Conservation (phyloP, 2,329 filamentous ascomycete genomes). For the Diaporthe sp. region DNA sequence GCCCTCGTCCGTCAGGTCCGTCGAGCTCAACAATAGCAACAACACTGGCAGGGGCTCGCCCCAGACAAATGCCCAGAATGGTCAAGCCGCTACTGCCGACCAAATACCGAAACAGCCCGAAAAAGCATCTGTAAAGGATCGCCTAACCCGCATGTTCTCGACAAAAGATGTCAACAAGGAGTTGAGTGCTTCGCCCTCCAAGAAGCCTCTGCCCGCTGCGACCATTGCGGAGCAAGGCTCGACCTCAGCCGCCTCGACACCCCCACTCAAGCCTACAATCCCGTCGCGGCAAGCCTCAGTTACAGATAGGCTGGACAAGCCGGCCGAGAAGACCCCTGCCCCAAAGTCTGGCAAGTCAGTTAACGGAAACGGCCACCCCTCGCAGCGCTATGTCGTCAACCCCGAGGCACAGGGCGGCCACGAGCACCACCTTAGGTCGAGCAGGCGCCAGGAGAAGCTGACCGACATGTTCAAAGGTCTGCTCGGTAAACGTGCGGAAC, state of each 20-base stretch:
- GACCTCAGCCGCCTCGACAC: constrained; percentile 46
- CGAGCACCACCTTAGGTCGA: constrained; percentile 89
- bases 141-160: constrained; percentile 75
- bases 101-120: constrained; percentile 57
- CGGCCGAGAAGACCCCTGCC: constrained; percentile 48
- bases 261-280: constrained; percentile 42
- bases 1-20: constrained; percentile 62
- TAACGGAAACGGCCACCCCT: constrained; percentile 47
- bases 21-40: constrained; percentile 56
- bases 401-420: constrained; percentile 76
- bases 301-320: constrained; percentile 51
- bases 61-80: constrained; percentile 55
- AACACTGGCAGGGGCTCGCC: constrained; percentile 55
- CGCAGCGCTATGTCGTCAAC: constrained; percentile 65
- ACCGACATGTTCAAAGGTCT: constrained; percentile 91
- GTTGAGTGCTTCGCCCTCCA: constrained; percentile 33
- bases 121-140: constrained; percentile 73
- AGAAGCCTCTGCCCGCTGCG: constrained; percentile 35
- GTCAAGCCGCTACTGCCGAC: constrained; percentile 47
- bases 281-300: constrained; percentile 59
- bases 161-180: constrained; percentile 62
- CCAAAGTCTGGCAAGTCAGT: constrained; percentile 51
- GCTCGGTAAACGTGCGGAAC: constrained; percentile 86
- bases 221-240: constrained; percentile 40
- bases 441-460: constrained; percentile 93